Base-by-base conservation (phyloP, 73 alveolate species). In the Stentor coeruleus region DNA sequence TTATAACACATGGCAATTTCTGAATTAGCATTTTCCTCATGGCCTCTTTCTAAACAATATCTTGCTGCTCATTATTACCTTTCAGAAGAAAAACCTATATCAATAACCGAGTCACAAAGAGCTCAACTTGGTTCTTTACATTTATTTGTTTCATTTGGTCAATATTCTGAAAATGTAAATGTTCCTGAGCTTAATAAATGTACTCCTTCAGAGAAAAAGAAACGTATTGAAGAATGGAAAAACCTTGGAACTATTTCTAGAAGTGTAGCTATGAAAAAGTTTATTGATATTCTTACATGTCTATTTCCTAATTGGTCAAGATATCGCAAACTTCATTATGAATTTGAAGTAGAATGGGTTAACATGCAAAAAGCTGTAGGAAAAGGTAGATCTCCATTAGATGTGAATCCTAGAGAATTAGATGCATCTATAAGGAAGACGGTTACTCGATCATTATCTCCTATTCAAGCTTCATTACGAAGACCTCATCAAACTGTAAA, bases 291-390 rank as follows among this genome's bases (percentile, higher is more conserved):
- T 26, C 79, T 66, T 1, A 66, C 36, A 20, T 20, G 37, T 66
- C 11, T 66, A 20, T 66, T 66, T 66, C 79, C 79, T 20, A 66
- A 66, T 66, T 66, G 79, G 79, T 26, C 79, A 28, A 20, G 37
- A 15, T 31, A 66, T 66, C 79, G 40, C 79, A 20, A 20, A 2
- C 79, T 66, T 66, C 37, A 66, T 66, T 20, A 20, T 20, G 79
- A 20, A 11, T 66, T 66, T 2, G 79, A 66, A 31, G n/a, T 66
- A 14, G 79, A 66, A 33, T 66, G 79, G 66, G 66, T 20, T 49
- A 49, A 49, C 20, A 49, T 49, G 66, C 66, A 49, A 49, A 49
- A 49, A 49, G 66, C 66, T 11, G 20, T 49, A 11, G 66, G 66
- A 49, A 49, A 11, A 11, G 66, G 66, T 11, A 49, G 20, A 20